These are phyloP conservation scores for Penicillium lividum DNA, from an alignment of 495 filamentous ascomycete species.

Conservation along the genomic window DNA sequence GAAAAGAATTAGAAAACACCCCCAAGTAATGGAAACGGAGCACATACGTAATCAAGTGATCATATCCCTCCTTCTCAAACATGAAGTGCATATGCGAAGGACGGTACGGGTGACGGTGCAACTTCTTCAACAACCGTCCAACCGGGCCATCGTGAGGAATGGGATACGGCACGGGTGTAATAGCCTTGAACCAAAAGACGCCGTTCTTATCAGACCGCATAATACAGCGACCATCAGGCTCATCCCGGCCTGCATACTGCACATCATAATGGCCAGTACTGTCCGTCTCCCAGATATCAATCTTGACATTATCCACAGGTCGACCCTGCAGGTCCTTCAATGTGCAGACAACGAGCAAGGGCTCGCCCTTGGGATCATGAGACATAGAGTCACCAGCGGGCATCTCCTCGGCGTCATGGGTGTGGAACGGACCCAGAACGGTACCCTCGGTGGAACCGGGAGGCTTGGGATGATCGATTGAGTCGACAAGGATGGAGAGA, in stretches of 20 bases:
- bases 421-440: constrained; percentile 92
- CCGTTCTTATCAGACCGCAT: constrained; percentile 71
- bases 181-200: constrained; percentile 84
- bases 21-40: neutral
- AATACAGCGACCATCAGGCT: constrained; percentile 78
- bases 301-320: constrained; percentile 68
- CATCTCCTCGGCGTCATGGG: constrained; percentile 74
- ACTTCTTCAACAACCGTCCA: constrained; percentile 67
- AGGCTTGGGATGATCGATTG: constrained; percentile 89
- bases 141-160: constrained; percentile 91
- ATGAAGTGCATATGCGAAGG: constrained; percentile 95
- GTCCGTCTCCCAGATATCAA: constrained; percentile 96
- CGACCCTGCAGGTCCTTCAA: constrained; percentile 67
- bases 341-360: constrained; percentile 75
- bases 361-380: constrained; percentile 57
- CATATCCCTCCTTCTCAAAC: constrained; percentile 84
- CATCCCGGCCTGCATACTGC: constrained; percentile 68
- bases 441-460: constrained; percentile 76
- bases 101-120: constrained; percentile 77
- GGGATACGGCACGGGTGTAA: constrained; percentile 85
- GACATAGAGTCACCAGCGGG: constrained; percentile 68
- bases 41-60: constrained; percentile 79
- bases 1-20: neutral
- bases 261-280: constrained; percentile 86
- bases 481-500: constrained; percentile 85